Base-by-base conservation (phyloP, 164 flowering plant species). In the Akebia trifoliata region DNA sequence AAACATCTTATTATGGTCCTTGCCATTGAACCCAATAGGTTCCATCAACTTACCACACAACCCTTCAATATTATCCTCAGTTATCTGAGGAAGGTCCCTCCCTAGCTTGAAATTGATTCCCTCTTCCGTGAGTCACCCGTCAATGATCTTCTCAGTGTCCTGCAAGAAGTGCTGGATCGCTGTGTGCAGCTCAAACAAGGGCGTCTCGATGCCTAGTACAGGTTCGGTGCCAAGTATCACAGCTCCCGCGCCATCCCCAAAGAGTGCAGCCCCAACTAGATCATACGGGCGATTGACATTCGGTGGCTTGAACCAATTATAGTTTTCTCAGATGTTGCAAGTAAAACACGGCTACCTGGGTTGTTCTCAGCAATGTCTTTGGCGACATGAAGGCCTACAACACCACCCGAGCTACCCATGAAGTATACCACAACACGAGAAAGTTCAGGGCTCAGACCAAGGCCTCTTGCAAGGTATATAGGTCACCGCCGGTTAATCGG, bases 241-340 rank as follows among this genome's bases (percentile, higher is more conserved):
- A 20, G 97, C 97, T 32, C 97, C 96, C 4, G 99, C 96, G 2
- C 97, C 98, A 58, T 90, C 96, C 11, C 97, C 99, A 36, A 90
- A 90, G 8, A 94, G 71, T 25, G 96, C 97, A 20, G 80, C 96
- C 2, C 95, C 96, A 8, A 90, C 91, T 1, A 90, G 80, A 58
- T 90, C 97, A 55, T 94, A 86, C 1, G 93, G 93, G 32, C 96
- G 71, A 6, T 76, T 57, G 0, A 70, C 74, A 59, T 81, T 90
- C 0, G 97, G 99, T 32, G 96, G 97, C 54, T 80, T 87, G 81
- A 75, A 93, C 97, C 97, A 17, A 93, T 81, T 6, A 90, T 83
- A 18, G 97, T 90, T 15, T 96, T 93, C 66, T 90, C 96, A 12
- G 95, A 77, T 3, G 99, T 93, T 12, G 93, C 86, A 0, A 87